Conservation (phyloP, 2,329 filamentous ascomycete species). For the Berkeleyomyces rouxiae region DNA sequence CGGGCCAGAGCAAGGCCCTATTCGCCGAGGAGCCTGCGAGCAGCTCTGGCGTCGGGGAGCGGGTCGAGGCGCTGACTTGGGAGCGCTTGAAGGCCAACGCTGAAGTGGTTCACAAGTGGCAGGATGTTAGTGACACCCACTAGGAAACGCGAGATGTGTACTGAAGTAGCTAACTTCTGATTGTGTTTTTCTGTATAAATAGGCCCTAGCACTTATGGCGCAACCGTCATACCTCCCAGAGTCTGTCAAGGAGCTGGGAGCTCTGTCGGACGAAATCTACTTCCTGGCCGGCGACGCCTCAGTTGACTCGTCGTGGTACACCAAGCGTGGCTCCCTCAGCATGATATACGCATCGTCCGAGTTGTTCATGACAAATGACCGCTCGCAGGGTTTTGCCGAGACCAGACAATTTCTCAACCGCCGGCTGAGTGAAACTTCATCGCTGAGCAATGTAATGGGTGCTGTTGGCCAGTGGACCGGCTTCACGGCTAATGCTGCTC, state of each 20-base stretch:
- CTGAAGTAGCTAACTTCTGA: background rate
- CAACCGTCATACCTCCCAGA: slow-evolving; percentile 60
- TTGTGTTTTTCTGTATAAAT: background rate
- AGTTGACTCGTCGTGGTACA: slow-evolving; percentile 81
- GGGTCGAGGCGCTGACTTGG: slow-evolving; percentile 57
- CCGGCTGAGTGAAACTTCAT: slow-evolving; percentile 52
- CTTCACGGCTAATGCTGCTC: slow-evolving; percentile 58
- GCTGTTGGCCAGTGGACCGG: slow-evolving; percentile 61
- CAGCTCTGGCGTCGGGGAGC: slow-evolving; percentile 36
- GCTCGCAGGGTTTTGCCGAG: slow-evolving; percentile 52
- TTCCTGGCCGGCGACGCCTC: slow-evolving; percentile 66
- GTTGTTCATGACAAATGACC: slow-evolving; percentile 87
- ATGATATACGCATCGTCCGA: slow-evolving; percentile 56
- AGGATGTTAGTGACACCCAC: slow-evolving; percentile 47
- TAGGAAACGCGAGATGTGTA: background rate
- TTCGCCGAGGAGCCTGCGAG: slow-evolving; percentile 23
- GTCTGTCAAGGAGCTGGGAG: slow-evolving; percentile 62
- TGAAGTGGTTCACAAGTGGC: slow-evolving; percentile 60
- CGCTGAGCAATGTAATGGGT: slow-evolving; percentile 43
- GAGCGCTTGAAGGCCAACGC: slow-evolving; percentile 60
- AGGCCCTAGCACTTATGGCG: slow-evolving; percentile 84
- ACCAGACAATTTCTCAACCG: slow-evolving; percentile 68
- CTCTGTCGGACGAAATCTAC: slow-evolving; percentile 82
- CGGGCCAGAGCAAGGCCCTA: slow-evolving; percentile 23
- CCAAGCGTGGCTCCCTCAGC: slow-evolving; percentile 39